Evolutionary conservation across 73 alveolate genomes (phyloP), one percentile per base, ranked within the genome.

Genomic region (Paramecium tetraurelia): DNA sequence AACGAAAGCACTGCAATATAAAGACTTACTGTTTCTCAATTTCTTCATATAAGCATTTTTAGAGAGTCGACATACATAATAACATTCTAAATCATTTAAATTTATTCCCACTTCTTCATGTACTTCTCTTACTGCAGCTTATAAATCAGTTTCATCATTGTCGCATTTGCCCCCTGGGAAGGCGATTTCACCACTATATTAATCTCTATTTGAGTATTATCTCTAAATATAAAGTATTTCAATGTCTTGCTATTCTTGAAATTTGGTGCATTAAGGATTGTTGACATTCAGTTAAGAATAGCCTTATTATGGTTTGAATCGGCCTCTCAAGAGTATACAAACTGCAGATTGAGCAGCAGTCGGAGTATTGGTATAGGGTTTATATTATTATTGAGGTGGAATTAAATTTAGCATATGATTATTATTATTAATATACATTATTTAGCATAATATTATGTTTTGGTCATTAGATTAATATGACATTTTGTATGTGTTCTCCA

Each of bases 81-180:
- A 80, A 14, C 76, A 21, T 80, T 44, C 90, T 24, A 72, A 72
- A 36, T 35, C 53, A 14, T 40, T 72, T 44, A 86, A 53, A 63
- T 86, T 63, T 21, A 63, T 35, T 63, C 93, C 93, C 10, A 86
- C 70, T 86, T 86, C 93, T 59, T 86, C 93, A 24, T 88, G 53
- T 38, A 70, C 90, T 70, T 88, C 94, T 69, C 94, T 88, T 41
- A 88, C 44, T 8, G 90, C 94, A 36, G 85, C 94, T 21, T 44
- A 8, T 10, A 69, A 41, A 46, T 88, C 94, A 70, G 71, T 88
- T 88, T 88, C 94, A 43, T 88, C 58, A 18, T 46, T 38, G 14
- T 88, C 94, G 20, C 41, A 76, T 71, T 88, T 88, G 27, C 94
- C 94, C 9, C 94, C 94, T 10, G 94, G 94, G 75, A 88, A 88